Percentiles rank a stretch among this genome's conserved stretches.
Evolutionary conservation across 768 basidiomycete genomes (phyloP).

Genomic region (Russula sp.): DNA sequence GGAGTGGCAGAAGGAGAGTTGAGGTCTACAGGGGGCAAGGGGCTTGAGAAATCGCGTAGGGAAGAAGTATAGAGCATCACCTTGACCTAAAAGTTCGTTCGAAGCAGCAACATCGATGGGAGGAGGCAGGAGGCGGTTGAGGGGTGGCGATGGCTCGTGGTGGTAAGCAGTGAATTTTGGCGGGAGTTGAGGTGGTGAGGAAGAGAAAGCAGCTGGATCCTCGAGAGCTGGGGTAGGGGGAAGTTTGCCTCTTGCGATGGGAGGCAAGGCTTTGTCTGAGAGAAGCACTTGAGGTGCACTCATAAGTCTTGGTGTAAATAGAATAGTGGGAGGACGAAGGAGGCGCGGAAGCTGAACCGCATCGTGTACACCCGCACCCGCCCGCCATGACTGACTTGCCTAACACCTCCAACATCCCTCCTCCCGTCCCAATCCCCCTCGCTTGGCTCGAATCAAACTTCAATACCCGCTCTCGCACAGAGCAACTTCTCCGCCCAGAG

Average conservation of each 20-base stretch:
- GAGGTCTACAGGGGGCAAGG: conserved; percentile 9
- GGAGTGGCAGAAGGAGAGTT: conserved; percentile 7
- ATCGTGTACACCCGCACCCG: too few species aligned
- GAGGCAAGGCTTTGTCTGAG: conserved; percentile 27
- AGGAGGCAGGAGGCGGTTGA: conserved; percentile 18
- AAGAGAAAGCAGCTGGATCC: background rate
- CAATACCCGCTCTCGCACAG: conserved; percentile 32
- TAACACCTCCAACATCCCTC: background rate
- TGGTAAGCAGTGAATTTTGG: conserved; percentile 22
- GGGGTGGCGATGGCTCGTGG: background rate
- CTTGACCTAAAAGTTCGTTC: conserved; percentile 10
- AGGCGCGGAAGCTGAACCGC: background rate
- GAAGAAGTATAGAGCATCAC: background rate
- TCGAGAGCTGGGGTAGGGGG: conserved; percentile 20
- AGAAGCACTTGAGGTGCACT: conserved; percentile 6
- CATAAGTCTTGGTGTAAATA: conserved; percentile 19
- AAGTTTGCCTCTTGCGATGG: conserved; percentile 26
- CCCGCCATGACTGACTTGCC: too few species aligned
- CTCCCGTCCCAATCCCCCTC: conserved; percentile 28
- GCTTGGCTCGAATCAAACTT: conserved; percentile 42
- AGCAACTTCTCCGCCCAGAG: conserved; percentile 46
- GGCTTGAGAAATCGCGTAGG: background rate
- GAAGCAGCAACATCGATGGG: conserved; percentile 17
- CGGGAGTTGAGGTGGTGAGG: background rate
- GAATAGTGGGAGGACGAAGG: background rate